phyloP scores from a whole-genome alignment of 768 basidiomycete species.

The Mycena pura region DNA sequence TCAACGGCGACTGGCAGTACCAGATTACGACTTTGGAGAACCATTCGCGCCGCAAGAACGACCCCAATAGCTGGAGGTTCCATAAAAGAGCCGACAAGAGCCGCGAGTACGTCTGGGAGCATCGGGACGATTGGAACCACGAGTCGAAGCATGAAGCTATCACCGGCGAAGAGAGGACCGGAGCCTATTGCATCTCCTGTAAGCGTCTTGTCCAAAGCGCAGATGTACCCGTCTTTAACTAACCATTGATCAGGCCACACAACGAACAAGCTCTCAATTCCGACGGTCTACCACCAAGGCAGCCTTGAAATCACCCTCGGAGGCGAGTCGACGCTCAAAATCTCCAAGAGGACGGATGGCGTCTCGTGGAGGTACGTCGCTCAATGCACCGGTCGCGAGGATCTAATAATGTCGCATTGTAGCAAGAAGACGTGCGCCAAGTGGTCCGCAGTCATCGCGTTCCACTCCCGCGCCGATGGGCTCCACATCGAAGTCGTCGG shows the following conservation, averaged over 20 bases:
- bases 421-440: conserved; percentile 5
- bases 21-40: conserved; percentile 1
- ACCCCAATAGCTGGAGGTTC: neutral
- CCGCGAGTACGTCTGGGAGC: neutral
- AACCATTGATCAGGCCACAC: conserved; percentile 10
- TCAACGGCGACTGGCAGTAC: neutral
- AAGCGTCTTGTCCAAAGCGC: neutral
- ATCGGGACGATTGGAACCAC: neutral
- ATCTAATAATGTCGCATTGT: neutral
- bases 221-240: neutral
- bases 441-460: conserved; percentile 8
- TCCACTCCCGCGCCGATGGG: neutral
- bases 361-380: neutral
- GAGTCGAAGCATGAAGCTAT: neutral
- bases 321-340: conserved; percentile 16
- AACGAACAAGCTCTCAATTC: conserved; percentile 18
- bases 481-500: conserved; percentile 11
- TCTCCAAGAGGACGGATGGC: neutral
- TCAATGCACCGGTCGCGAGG: neutral
- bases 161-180: neutral
- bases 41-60: neutral
- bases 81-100: neutral
- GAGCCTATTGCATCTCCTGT: conserved; percentile 4
- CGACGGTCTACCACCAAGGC: conserved; percentile 6
- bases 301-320: conserved; percentile 15